Percentiles rank a stretch among this genome's conserved stretches.
phyloP scores from a whole-genome alignment of 371 early-diverging fungal genomes.

The Capillidium rhysosporum region DNA sequence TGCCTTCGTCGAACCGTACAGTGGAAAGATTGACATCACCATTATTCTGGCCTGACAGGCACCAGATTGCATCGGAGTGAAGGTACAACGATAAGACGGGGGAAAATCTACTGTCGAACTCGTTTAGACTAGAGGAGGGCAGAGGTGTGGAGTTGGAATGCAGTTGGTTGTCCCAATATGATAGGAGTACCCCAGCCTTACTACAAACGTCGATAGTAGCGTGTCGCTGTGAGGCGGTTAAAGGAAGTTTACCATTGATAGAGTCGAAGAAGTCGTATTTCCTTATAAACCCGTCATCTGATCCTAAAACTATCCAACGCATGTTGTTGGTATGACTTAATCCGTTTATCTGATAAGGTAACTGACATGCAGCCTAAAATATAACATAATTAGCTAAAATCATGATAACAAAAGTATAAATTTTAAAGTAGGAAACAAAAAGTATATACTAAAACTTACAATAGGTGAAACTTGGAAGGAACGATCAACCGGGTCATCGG shows the following conservation, averaged over 20 bases:
- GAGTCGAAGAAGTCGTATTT: slow-evolving; percentile 83
- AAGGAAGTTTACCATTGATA: slow-evolving; percentile 54
- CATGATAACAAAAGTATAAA: no score
- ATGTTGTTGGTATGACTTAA: slow-evolving; percentile 14
- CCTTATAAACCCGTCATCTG: slow-evolving; percentile 79
- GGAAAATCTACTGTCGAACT: slow-evolving; percentile 25
- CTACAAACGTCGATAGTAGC: slow-evolving; percentile 67
- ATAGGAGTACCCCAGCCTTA: slow-evolving; percentile 62
- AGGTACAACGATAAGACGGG: slow-evolving; percentile 79
- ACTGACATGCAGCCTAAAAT: no score
- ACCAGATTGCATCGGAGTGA: slow-evolving; percentile 80
- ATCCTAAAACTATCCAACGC: slow-evolving; percentile 85
- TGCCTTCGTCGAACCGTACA: slow-evolving; percentile 87
- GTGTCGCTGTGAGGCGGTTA: slow-evolving; percentile 73
- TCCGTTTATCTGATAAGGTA: not conserved
- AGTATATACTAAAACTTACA: not conserved
- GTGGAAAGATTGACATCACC: slow-evolving; percentile 73
- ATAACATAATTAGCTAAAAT: no score
- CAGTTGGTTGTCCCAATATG: slow-evolving; percentile 78
- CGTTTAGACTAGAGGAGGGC: not conserved
- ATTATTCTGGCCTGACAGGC: slow-evolving; percentile 56
- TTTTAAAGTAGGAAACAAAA: no score
- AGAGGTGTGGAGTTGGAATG: not conserved
- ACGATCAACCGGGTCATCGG: not conserved
- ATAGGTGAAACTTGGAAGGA: slow-evolving; percentile 1